phyloP scores from a whole-genome alignment of 1,139 yeast species.

The Geotrichum macrosporum region DNA sequence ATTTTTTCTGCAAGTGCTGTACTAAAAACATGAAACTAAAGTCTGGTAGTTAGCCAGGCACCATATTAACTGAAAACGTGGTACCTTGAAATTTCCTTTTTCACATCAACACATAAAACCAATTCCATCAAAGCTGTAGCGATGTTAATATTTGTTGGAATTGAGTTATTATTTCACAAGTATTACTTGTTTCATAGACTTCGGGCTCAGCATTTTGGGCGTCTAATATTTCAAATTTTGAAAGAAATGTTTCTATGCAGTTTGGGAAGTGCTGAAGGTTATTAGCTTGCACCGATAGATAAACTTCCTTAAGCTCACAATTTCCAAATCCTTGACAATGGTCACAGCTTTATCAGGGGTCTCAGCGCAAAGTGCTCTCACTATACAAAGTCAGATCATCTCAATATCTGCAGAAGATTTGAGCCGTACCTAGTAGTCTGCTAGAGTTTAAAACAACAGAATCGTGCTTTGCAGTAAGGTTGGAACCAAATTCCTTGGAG shows the following conservation, averaged over 20 bases:
- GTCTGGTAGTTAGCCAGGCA: too few relatives aligned
- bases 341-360: slow-evolving; percentile 19
- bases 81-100: slow-evolving; percentile 19
- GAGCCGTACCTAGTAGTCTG: slow-evolving; percentile 15
- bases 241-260: slow-evolving; percentile 20
- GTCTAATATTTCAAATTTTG: slow-evolving; percentile 21
- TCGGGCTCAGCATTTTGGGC: slow-evolving; percentile 16
- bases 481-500: neutral
- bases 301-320: slow-evolving; percentile 10
- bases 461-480: slow-evolving; percentile 5
- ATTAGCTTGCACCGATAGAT: slow-evolving; percentile 5
- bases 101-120: slow-evolving; percentile 18
- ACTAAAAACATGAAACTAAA: slow-evolving; percentile 21
- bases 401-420: too few relatives aligned
- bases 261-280: slow-evolving; percentile 19
- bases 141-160: too few relatives aligned
- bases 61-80: too few relatives aligned
- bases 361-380: slow-evolving; percentile 19
- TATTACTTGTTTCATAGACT: slow-evolving; percentile 17
- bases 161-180: too few relatives aligned
- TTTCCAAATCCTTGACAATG: slow-evolving; percentile 22
- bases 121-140: slow-evolving; percentile 22
- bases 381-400: slow-evolving; percentile 10
- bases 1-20: slow-evolving; percentile 19
- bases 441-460: slow-evolving; percentile 14